These are phyloP conservation scores for Lasiodiplodia sp. DNA, from an alignment of 2,329 filamentous ascomycete species.

Conservation along the genomic window DNA sequence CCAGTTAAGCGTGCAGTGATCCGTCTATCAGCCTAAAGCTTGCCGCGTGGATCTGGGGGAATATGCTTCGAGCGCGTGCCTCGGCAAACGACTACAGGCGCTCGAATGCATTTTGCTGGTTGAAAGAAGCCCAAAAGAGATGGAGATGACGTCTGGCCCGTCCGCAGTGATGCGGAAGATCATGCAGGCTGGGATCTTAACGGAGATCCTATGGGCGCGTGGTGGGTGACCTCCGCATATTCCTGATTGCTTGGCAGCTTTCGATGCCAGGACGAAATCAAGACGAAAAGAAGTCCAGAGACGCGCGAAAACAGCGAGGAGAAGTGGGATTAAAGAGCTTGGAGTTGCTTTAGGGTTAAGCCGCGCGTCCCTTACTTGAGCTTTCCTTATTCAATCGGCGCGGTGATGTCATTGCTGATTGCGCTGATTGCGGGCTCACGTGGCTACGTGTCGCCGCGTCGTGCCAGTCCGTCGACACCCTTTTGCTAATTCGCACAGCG, in stretches of 20 bases:
- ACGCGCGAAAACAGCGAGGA: background rate
- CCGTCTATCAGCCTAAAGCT: constrained; percentile 19
- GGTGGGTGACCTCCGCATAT: background rate
- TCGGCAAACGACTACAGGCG: background rate
- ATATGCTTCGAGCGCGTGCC: background rate
- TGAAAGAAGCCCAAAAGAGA: background rate
- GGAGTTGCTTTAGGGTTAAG: constrained; percentile 12
- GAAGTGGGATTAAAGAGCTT: background rate
- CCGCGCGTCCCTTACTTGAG: constrained; percentile 19
- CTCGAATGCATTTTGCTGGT: background rate
- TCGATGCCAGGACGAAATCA: background rate
- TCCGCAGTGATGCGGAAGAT: constrained; percentile 7
- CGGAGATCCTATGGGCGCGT: background rate
- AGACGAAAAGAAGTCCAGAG: no score
- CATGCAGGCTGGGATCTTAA: background rate
- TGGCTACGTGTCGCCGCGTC: constrained; percentile 11
- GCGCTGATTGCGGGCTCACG: constrained; percentile 4
- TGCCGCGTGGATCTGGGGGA: background rate
- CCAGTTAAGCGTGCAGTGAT: constrained; percentile 2
- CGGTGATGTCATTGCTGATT: constrained; percentile 16
- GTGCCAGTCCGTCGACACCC: background rate
- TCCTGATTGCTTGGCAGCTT: background rate
- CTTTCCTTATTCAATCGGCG: constrained; percentile 7
- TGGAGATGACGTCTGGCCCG: constrained; percentile 17
- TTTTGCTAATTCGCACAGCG: background rate